Base-by-base conservation (phyloP, 306 rosid species). In the Argentina anserina region DNA sequence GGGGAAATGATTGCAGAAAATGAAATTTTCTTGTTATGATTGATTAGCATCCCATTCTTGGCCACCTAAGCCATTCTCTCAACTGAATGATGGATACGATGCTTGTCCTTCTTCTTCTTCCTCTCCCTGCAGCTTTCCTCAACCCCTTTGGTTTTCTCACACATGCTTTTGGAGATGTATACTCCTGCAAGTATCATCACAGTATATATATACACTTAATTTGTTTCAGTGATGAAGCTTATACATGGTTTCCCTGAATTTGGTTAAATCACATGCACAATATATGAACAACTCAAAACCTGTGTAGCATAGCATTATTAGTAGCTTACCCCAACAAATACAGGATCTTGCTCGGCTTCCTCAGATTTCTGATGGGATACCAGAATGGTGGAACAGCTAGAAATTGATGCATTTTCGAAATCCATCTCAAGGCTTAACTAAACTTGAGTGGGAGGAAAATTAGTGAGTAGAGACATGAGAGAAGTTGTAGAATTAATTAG, bases 321-420 rank as follows among this genome's bases (percentile, higher is more conserved):
- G 21, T 28, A 31, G 50, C 40, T 71, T 75, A 70, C 80, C 23
- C 74, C 37, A 33, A 43, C 45, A 11, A 7, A n/a, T 12, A 6
- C 21, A 67, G 67, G 60, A 26, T 42, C 75, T 13, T 76, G 69
- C 52, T 81, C 67, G 50, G 49, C n/a, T 14, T 62, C 15, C 43
- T 62, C 26, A 59, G n/a, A 9, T 47, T 72, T 62, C 70, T 34
- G 67, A 62, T 52, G 65, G 46, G 77, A 56, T 23, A 23, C 26
- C 6, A 40, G 47, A 79, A 39, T 31, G 8, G 72, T 63, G 68
- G 73, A 72, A 68, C 72, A 81, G 76, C 75, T 76, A 65, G 76
- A 79, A 65, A 52, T 76, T 66, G 76, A 65, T 58, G 82, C 72
- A 64, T 81, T 79, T 73, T 70, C 88, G 36, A 59, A 23, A 11